Conservation (phyloP, 2,329 filamentous ascomycete genomes). For the Lecanosticta acicola region DNA sequence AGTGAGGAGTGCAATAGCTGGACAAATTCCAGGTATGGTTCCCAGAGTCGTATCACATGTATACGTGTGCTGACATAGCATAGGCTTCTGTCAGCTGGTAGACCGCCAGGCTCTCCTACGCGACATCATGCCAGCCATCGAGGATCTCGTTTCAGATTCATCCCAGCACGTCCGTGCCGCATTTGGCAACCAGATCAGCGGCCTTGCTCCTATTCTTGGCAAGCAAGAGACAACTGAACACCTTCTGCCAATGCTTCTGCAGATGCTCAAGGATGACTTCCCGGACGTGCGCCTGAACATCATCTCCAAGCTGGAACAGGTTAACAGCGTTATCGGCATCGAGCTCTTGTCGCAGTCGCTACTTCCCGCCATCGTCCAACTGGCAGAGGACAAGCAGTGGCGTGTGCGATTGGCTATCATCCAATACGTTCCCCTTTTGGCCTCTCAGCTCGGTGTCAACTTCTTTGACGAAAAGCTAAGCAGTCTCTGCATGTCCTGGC, state of each 20-base stretch:
- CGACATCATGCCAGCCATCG: conserved; percentile 93
- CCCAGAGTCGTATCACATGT: background rate
- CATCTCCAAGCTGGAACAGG: conserved; percentile 97
- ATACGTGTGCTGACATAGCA: conserved; percentile 25
- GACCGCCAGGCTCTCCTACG: conserved; percentile 83
- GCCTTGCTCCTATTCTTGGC: conserved; percentile 90
- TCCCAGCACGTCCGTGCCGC: conserved; percentile 96
- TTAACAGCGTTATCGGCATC: conserved; percentile 98
- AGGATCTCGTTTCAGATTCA: conserved; percentile 90
- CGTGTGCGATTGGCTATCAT: conserved; percentile 96
- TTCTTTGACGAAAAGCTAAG: conserved; percentile 99
- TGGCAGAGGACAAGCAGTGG: conserved; percentile 99
- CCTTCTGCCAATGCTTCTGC: conserved; percentile 94
- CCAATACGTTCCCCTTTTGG: conserved; percentile 95
- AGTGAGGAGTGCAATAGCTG: conserved; percentile 91
- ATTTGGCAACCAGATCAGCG: conserved; percentile 93
- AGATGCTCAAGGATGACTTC: conserved; percentile 99
- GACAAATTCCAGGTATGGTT: conserved; percentile 75
- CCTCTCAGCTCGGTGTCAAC: conserved; percentile 88
- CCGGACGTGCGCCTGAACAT: conserved; percentile 97
- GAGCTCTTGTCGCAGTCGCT: conserved; percentile 94
- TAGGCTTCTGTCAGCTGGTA: conserved; percentile 86
- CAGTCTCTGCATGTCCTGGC: conserved; percentile 94
- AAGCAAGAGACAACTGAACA: conserved; percentile 99
- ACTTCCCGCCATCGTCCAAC: conserved; percentile 91